Evolutionary conservation across 345 rosid genomes (phyloP).

Genomic region (Nephelium lappaceum): DNA sequence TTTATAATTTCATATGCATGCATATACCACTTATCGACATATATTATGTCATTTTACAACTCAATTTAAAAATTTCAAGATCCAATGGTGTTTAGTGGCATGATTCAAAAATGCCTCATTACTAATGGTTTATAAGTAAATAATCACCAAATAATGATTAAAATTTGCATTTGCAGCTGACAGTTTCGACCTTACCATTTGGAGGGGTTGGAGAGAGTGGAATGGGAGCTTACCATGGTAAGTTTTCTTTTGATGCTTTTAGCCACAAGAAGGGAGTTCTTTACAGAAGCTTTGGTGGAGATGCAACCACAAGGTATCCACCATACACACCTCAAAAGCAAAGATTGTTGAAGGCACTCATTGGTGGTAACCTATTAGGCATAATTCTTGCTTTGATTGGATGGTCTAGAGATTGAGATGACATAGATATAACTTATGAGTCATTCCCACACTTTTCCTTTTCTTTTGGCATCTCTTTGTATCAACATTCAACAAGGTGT

Average conservation of each 20-base stretch:
- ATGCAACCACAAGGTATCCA: constrained; percentile 67
- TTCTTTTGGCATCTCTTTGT: background rate
- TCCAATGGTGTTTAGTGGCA: no score
- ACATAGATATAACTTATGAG: no score
- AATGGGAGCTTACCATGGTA: constrained; percentile 84
- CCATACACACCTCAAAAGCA: constrained; percentile 66
- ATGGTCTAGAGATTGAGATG: constrained; percentile 40
- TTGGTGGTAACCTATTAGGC: constrained; percentile 46
- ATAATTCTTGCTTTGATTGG: constrained; percentile 60
- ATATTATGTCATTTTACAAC: no score
- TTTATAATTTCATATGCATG: no score
- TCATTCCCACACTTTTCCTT: background rate
- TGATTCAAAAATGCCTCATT: background rate
- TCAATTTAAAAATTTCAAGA: no score
- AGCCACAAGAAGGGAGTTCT: constrained; percentile 86
- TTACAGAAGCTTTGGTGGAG: constrained; percentile 63
- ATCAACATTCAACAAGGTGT: no score
- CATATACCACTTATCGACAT: no score
- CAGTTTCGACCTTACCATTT: constrained; percentile 59
- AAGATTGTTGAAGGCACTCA: constrained; percentile 54
- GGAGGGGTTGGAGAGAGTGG: constrained; percentile 99
- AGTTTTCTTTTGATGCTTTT: constrained; percentile 85
- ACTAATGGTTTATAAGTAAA: background rate
- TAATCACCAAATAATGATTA: background rate
- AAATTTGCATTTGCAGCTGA: constrained; percentile 42